phyloP scores from a whole-genome alignment of 148 eudicot genomes.

The Camellia lanceoleosa region DNA sequence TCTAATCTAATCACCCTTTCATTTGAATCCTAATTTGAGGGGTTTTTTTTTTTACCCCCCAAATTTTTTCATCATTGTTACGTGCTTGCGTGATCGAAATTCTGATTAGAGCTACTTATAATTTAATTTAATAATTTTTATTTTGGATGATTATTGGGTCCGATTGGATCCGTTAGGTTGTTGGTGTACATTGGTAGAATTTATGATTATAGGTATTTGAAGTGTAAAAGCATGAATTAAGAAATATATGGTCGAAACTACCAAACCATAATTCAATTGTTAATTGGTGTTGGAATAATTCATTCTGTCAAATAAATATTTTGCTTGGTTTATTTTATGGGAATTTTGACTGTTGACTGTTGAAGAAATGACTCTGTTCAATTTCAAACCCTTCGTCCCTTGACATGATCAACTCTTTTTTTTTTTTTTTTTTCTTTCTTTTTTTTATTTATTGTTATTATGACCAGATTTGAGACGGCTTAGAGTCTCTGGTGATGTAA shows the following conservation, averaged over 20 bases:
- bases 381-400: neutral
- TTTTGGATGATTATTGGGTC: neutral
- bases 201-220: neutral
- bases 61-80: neutral
- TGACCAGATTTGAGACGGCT: neutral
- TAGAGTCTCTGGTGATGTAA: no score
- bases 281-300: neutral
- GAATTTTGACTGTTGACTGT: neutral
- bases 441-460: no score
- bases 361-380: neutral
- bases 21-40: neutral
- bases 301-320: neutral
- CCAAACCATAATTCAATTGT: neutral
- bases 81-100: neutral
- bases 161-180: neutral
- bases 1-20: neutral
- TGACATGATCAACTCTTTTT: neutral
- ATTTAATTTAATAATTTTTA: neutral
- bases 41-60: neutral
- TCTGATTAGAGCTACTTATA: neutral
- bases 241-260: neutral
- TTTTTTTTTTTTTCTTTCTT: neutral
- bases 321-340: slow-evolving; percentile 7
- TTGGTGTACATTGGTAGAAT: neutral
- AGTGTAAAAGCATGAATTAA: neutral